Evolutionary conservation across 768 basidiomycete species (phyloP).

Genomic region (Xanthoconium stramineum): DNA sequence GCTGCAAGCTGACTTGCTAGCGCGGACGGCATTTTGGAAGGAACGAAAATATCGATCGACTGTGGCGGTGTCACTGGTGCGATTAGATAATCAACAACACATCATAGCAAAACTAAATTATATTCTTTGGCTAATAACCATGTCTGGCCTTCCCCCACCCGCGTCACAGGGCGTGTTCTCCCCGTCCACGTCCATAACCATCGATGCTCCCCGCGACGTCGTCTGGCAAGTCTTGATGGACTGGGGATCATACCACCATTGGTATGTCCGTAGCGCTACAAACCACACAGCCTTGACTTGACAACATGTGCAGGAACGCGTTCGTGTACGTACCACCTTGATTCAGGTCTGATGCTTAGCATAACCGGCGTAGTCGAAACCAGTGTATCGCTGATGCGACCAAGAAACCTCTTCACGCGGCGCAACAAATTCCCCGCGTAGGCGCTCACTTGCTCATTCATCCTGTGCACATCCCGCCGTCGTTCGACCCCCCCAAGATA

Average conservation of each 20-base stretch:
- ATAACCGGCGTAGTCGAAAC: conserved; percentile 39
- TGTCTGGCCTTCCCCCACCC: conserved; percentile 37
- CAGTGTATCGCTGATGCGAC: conserved; percentile 44
- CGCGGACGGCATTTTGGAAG: conserved; percentile 50
- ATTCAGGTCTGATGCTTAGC: not conserved
- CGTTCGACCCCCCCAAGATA: conserved; percentile 38
- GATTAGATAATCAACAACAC: not conserved
- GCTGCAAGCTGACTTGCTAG: conserved; percentile 81
- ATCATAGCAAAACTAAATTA: no score
- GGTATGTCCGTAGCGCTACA: conserved; percentile 39
- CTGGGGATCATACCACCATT: conserved; percentile 59
- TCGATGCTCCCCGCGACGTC: conserved; percentile 58
- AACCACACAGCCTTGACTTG: not conserved
- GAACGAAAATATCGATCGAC: not conserved
- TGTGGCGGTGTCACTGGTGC: not conserved
- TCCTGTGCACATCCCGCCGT: conserved; percentile 60
- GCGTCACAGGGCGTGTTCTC: conserved; percentile 44
- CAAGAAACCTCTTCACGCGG: conserved; percentile 34
- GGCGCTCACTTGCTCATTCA: conserved; percentile 48
- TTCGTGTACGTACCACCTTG: conserved; percentile 49
- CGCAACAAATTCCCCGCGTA: conserved; percentile 46
- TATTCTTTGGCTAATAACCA: not conserved
- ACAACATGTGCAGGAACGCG: conserved; percentile 50
- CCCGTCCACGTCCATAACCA: conserved; percentile 43
- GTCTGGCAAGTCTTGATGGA: conserved; percentile 63